These are phyloP conservation scores for Parietaria judaica DNA, from an alignment of 306 rosid genomes.

Conservation along the genomic window DNA sequence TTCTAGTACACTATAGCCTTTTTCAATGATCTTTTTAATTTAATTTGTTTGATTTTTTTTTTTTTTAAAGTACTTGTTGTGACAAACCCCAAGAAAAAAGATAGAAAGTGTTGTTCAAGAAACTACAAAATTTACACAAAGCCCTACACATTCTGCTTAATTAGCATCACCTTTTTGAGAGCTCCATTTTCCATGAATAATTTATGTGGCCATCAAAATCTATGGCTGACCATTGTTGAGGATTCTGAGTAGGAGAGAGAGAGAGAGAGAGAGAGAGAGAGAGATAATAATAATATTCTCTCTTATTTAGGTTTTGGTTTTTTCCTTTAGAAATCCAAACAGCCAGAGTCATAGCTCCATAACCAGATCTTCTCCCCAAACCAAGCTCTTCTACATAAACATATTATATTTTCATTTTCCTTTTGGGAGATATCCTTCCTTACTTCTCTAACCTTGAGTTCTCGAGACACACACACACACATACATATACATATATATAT, in stretches of 20 bases:
- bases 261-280: constrained; percentile 14
- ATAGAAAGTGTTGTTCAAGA: background rate
- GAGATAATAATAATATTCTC: constrained; percentile 21
- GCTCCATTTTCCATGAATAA: constrained; percentile 11
- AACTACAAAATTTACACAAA: constrained; percentile 16
- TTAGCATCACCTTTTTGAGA: constrained; percentile 32
- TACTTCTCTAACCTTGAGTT: constrained; percentile 39
- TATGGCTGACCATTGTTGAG: constrained; percentile 60
- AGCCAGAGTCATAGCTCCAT: constrained; percentile 16
- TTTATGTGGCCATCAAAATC: constrained; percentile 52
- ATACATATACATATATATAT: background rate
- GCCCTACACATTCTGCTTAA: constrained; percentile 31
- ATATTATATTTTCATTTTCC: constrained; percentile 2
- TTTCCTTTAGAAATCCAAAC: constrained; percentile 45
- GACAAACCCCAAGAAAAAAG: constrained; percentile 9
- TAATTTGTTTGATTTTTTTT: too few relatives aligned
- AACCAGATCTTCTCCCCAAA: constrained; percentile 29
- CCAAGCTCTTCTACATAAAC: constrained; percentile 23
- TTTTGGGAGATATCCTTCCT: constrained; percentile 13
- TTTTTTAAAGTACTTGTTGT: constrained; percentile 19
- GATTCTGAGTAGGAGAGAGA: constrained; percentile 8
- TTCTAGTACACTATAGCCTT: background rate
- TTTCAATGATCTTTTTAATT: constrained; percentile 16
- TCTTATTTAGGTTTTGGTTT: constrained; percentile 42
- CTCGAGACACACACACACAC: background rate